These are phyloP conservation scores for Canavalia gladiata DNA, from an alignment of 306 rosid genomes.

Conservation along the genomic window DNA sequence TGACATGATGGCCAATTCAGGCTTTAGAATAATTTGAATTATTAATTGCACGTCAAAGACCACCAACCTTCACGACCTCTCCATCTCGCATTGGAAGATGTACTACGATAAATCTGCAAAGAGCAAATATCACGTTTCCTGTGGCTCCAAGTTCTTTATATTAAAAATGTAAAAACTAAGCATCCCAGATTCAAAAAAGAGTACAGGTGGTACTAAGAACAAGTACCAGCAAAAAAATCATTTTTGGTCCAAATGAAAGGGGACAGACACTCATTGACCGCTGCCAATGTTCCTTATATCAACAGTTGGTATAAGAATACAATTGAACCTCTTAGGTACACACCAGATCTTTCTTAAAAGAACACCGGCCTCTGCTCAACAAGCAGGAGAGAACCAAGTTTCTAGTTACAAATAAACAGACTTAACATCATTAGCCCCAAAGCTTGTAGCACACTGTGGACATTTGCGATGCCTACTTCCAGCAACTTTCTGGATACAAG, in stretches of 20 bases:
- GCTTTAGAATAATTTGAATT: slow-evolving; percentile 43
- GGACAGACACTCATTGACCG: slow-evolving; percentile 45
- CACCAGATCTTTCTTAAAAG: slow-evolving; percentile 50
- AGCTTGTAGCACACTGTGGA: slow-evolving; percentile 80
- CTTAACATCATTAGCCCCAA: slow-evolving; percentile 96
- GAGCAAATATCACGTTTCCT: slow-evolving; percentile 49
- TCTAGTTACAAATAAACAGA: slow-evolving; percentile 79
- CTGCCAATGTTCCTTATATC: slow-evolving; percentile 58
- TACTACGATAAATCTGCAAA: slow-evolving; percentile 56
- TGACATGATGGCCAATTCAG: slow-evolving; percentile 36
- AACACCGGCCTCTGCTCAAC: slow-evolving; percentile 43
- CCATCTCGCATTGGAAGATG: slow-evolving; percentile 55
- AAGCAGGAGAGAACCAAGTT: slow-evolving; percentile 45
- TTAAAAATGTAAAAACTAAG: slow-evolving; percentile 28
- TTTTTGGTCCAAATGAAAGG: slow-evolving; percentile 50
- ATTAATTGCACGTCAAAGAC: slow-evolving; percentile 47
- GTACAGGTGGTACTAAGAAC: slow-evolving; percentile 43
- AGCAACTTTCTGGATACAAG: slow-evolving; percentile 77
- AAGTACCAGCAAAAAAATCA: slow-evolving; percentile 56
- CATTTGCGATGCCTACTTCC: slow-evolving; percentile 93
- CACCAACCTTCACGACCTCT: slow-evolving; percentile 50
- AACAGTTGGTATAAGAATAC: slow-evolving; percentile 53
- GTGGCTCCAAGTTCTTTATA: slow-evolving; percentile 45
- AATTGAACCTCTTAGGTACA: slow-evolving; percentile 49
- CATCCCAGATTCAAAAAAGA: slow-evolving; percentile 43